Conservation (phyloP, 306 rosid genomes). For the Hylodesmum podocarpum region DNA sequence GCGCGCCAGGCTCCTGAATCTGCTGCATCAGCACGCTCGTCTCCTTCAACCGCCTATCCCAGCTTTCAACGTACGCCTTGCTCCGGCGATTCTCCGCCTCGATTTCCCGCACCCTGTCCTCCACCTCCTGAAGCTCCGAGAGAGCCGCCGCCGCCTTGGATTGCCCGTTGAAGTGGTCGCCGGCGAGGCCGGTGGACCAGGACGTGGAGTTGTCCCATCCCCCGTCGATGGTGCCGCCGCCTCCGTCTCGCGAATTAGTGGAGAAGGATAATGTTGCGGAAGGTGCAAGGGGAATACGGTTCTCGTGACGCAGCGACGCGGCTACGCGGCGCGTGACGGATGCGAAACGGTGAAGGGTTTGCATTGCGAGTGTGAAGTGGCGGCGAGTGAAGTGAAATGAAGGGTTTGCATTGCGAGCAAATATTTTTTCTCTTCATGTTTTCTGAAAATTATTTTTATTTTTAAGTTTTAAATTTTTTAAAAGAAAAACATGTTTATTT, state of each 20-base stretch:
- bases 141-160: neutral
- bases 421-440: too few species aligned
- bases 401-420: too few species aligned
- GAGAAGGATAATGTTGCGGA: constrained; percentile 35
- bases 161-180: constrained; percentile 77
- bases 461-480: too few species aligned
- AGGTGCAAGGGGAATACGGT: neutral
- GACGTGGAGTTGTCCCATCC: constrained; percentile 54
- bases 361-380: constrained; percentile 25
- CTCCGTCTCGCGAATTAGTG: constrained; percentile 9
- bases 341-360: constrained; percentile 30
- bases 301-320: neutral
- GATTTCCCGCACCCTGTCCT: constrained; percentile 52
- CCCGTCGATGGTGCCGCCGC: constrained; percentile 33
- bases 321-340: constrained; percentile 18
- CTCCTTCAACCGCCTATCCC: constrained; percentile 60
- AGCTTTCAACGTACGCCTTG: constrained; percentile 54
- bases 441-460: too few species aligned
- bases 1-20: constrained; percentile 80
- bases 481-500: too few species aligned
- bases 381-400: constrained; percentile 10
- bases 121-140: constrained; percentile 50
- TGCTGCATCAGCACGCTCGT: constrained; percentile 58
- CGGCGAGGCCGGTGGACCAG: constrained; percentile 72
- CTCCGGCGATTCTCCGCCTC: constrained; percentile 54